Base-by-base conservation (phyloP, 768 basidiomycete genomes). In the Lentinula boryana region DNA sequence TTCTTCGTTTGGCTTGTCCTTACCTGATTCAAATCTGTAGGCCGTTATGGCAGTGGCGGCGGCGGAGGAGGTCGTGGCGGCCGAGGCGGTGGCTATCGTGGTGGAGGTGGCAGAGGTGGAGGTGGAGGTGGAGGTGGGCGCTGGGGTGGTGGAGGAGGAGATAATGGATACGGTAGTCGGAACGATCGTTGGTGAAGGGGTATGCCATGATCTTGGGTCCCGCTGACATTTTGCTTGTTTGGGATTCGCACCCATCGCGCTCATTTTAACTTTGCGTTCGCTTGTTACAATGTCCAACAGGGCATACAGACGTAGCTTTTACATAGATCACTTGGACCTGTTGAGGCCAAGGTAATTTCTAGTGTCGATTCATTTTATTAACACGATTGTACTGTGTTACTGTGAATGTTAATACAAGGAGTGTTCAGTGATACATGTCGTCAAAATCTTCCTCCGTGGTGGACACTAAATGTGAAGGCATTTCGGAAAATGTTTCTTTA, bases 151-250 rank as follows among this genome's bases (percentile, higher is more conserved):
- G 50, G 62, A 18, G 35, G 50, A 44, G 48, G 62, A 41, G 48
- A 51, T 41, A 50, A 31, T 33, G 61, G 61, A 36, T 51, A 57
- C n/a, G 61, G 54, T 35, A 8, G 56, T 31, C 58, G 58, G 12
- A 60, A 60, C 23, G 58, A 60, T 35, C 58, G 58, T 21, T 60
- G 58, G 58, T 60, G 36, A 52, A 43, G 7, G 36, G 54, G 36
- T 56, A 36, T 31, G 16, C 54, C 15, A 33, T 55, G 13, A 21
- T 56, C 13, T 56, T 56, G 32, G 32, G 54, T 18, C 32, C 15
- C 15, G 41, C 41, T 46, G 16, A 38, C 8, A 27, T 27, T 56
- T 2, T 23, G 36, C 38, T 33, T 35, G 16, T 38, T 38, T 38
- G 36, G 27, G 13, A 33, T 32, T 43, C 9, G 27, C 41, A 56